Conservation (phyloP, 2,329 filamentous ascomycete species). For the Phyllosticta ampelicida region DNA sequence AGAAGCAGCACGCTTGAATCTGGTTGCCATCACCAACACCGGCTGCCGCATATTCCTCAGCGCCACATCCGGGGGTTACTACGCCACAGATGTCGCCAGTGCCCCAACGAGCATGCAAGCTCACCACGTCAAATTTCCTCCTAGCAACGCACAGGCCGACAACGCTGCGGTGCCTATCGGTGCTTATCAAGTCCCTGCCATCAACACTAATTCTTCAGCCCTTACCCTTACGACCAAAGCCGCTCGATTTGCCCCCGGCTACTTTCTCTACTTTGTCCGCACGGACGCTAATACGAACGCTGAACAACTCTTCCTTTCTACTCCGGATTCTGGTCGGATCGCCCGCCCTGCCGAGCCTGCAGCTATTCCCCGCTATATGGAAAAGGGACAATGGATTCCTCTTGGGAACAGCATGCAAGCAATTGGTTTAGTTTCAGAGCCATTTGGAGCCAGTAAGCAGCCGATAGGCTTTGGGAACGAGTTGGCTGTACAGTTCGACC, state of each 20-base stretch:
- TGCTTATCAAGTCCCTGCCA: slow-evolving; percentile 7
- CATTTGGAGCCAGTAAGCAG: slow-evolving; percentile 54
- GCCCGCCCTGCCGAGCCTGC: slow-evolving; percentile 43
- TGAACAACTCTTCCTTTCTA: slow-evolving; percentile 67
- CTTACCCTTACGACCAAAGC: slow-evolving; percentile 28
- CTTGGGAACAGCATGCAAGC: slow-evolving; percentile 66
- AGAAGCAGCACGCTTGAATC: slow-evolving; percentile 72
- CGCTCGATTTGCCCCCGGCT: slow-evolving; percentile 66
- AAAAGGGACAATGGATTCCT: slow-evolving; percentile 70
- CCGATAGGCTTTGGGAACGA: slow-evolving; percentile 83
- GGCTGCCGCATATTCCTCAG: slow-evolving; percentile 89
- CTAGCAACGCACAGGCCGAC: slow-evolving; percentile 26
- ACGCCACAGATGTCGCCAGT: slow-evolving; percentile 33
- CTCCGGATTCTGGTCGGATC: slow-evolving; percentile 81
- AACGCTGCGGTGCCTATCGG: slow-evolving; percentile 6
- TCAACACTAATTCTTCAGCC: slow-evolving; percentile 24
- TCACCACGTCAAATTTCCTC: slow-evolving; percentile 93
- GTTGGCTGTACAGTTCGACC: slow-evolving; percentile 89
- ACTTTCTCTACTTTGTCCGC: slow-evolving; percentile 75
- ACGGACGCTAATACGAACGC: slow-evolving; percentile 32
- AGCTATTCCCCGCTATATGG: slow-evolving; percentile 54
- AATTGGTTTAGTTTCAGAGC: slow-evolving; percentile 63
- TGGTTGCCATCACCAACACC: slow-evolving; percentile 83
- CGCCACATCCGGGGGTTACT: slow-evolving; percentile 67
- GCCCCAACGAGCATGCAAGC: slow-evolving; percentile 82